Conservation (phyloP, 768 basidiomycete genomes). For the Chalciporus piperatus region DNA sequence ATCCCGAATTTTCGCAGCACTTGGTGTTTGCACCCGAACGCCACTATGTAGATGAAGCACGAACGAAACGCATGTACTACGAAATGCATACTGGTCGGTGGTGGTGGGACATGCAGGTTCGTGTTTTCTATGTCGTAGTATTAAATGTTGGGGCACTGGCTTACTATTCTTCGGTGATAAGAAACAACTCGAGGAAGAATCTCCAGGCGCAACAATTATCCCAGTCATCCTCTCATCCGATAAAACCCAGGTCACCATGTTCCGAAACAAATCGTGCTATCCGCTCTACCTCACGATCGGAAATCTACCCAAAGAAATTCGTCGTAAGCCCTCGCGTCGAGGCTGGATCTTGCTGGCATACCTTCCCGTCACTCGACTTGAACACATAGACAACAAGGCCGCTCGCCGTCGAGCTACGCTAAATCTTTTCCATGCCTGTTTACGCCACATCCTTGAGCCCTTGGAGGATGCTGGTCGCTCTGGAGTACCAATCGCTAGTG, state of each 20-base stretch:
- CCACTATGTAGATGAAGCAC: conserved; percentile 33
- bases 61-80: conserved; percentile 28
- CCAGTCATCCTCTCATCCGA: conserved; percentile 4
- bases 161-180: not conserved
- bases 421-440: conserved; percentile 39
- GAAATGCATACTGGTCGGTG: conserved; percentile 49
- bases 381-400: conserved; percentile 11
- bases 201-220: conserved; percentile 5
- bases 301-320: conserved; percentile 40
- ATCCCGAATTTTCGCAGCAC: conserved; percentile 19
- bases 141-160: not conserved
- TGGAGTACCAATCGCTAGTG: conserved; percentile 32
- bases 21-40: conserved; percentile 36
- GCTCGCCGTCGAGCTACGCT: conserved; percentile 23
- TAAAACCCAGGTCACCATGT: conserved; percentile 26
- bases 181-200: conserved; percentile 11
- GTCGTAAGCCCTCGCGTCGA: conserved; percentile 33
- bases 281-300: conserved; percentile 33
- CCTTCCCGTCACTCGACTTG: conserved; percentile 19
- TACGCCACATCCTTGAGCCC: conserved; percentile 29
- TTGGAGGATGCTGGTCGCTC: conserved; percentile 25
- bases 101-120: conserved; percentile 52
- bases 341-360: conserved; percentile 40
- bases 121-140: conserved; percentile 1
- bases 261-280: conserved; percentile 15